A percentile compares a stretch with the other conserved stretches of the same genome.
Evolutionary conservation across 192 early-diverging fungal genomes (phyloP).

Genomic region (Spinellus fusiger): DNA sequence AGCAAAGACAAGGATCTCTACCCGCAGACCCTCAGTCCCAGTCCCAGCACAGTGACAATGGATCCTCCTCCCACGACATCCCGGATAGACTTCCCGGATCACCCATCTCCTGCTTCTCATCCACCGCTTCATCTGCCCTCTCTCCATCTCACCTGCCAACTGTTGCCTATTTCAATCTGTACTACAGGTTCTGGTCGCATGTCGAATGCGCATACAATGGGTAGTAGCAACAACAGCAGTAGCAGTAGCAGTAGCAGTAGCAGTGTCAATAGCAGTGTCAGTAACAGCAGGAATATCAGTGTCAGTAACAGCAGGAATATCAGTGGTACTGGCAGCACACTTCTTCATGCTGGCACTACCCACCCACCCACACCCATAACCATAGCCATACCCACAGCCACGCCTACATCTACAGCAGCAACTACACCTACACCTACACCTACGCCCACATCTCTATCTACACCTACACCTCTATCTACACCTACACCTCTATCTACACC

Average conservation of each 20-base stretch:
- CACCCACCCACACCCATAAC: slow-evolving; percentile 1
- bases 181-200: neutral
- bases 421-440: neutral
- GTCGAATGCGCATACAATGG: neutral
- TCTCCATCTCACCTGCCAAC: too few relatives aligned
- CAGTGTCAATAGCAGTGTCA: neutral
- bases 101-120: too few relatives aligned
- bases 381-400: neutral
- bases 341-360: neutral
- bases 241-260: neutral
- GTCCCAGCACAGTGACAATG: too few relatives aligned
- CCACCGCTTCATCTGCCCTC: too few relatives aligned
- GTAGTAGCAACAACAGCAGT: neutral
- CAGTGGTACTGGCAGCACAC: neutral
- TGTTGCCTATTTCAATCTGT: neutral
- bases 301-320: neutral
- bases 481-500: neutral
- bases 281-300: neutral
- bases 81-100: too few relatives aligned
- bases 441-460: neutral
- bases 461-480: slow-evolving; percentile 15
- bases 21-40: too few relatives aligned
- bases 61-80: too few relatives aligned
- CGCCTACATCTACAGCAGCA: neutral
- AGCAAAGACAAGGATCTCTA: too few relatives aligned